Conservation (phyloP, 1,139 yeast genomes). For the Saccharomyces hybrid region DNA sequence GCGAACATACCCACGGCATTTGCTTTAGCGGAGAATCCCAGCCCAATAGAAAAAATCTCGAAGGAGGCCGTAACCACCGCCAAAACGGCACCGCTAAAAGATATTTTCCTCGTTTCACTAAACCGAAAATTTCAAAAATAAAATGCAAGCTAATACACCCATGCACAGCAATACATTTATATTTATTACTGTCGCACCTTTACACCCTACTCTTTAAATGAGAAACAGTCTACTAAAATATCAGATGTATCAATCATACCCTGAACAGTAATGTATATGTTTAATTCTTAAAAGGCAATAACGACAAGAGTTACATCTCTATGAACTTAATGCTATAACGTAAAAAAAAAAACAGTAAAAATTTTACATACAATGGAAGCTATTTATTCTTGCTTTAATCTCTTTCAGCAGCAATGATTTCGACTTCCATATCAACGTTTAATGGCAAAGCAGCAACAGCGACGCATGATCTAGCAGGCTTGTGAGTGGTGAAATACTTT, state of each 20-base stretch:
- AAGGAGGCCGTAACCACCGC: not conserved
- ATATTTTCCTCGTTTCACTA: not conserved
- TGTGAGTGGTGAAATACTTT: conserved; percentile 70
- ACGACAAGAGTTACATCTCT: not conserved
- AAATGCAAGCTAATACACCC: not conserved
- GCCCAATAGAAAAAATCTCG: not conserved
- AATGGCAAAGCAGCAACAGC: conserved; percentile 85
- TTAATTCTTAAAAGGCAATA: not conserved
- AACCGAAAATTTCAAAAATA: not conserved
- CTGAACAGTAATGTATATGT: not conserved
- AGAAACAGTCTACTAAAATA: not conserved
- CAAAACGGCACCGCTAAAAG: not conserved
- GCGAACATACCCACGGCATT: not conserved
- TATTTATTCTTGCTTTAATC: conserved; percentile 8
- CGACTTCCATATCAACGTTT: conserved; percentile 65
- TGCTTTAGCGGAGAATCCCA: not conserved
- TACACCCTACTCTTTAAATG: not conserved
- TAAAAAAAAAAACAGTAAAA: not conserved
- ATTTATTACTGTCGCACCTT: not conserved
- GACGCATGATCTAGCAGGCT: conserved; percentile 94
- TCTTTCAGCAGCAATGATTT: conserved; percentile 67
- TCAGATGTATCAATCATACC: not conserved
- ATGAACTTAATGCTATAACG: not conserved
- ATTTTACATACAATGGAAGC: not conserved
- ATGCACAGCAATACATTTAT: not conserved